These are phyloP conservation scores for Westerdykella sp. DNA, from an alignment of 2,329 filamentous ascomycete species.

Conservation along the genomic window DNA sequence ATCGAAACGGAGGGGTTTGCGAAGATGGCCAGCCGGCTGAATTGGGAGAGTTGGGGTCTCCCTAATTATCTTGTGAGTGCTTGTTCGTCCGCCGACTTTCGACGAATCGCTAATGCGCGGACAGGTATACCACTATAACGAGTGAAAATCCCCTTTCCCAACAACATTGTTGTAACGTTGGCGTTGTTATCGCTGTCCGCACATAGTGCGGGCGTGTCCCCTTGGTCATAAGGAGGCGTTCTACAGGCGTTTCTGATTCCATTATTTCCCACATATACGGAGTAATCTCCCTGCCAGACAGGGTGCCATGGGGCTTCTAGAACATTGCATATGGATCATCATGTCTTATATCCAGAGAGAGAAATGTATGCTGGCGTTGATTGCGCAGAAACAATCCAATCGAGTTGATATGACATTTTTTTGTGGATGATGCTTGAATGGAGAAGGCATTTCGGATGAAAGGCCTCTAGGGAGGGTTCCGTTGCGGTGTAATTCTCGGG, in stretches of 20 bases:
- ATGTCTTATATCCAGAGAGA: too few species aligned
- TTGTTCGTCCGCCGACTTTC: background rate
- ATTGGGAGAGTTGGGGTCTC: constrained; percentile 79
- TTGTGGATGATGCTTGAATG: too few species aligned
- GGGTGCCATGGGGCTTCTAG: too few species aligned
- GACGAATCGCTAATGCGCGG: background rate
- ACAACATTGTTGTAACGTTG: background rate
- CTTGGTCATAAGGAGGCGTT: constrained; percentile 32
- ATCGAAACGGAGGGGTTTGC: constrained; percentile 98
- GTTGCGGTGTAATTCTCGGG: too few species aligned
- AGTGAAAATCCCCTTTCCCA: constrained; percentile 44
- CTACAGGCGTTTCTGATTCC: background rate
- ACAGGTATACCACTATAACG: constrained; percentile 85
- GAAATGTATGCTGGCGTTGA: background rate
- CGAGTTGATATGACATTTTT: too few species aligned
- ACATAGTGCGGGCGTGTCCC: constrained; percentile 3
- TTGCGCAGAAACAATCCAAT: too few species aligned
- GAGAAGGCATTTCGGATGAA: too few species aligned
- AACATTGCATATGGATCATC: too few species aligned
- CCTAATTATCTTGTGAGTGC: constrained; percentile 87
- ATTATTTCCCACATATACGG: background rate
- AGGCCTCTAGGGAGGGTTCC: too few species aligned
- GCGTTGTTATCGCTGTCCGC: constrained; percentile 1
- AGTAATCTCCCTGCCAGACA: too few species aligned
- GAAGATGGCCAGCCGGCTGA: constrained; percentile 87